Evolutionary conservation across 1,284 basidiomycete genomes (phyloP).

Genomic region (Cryptococcus jaspeensis): DNA sequence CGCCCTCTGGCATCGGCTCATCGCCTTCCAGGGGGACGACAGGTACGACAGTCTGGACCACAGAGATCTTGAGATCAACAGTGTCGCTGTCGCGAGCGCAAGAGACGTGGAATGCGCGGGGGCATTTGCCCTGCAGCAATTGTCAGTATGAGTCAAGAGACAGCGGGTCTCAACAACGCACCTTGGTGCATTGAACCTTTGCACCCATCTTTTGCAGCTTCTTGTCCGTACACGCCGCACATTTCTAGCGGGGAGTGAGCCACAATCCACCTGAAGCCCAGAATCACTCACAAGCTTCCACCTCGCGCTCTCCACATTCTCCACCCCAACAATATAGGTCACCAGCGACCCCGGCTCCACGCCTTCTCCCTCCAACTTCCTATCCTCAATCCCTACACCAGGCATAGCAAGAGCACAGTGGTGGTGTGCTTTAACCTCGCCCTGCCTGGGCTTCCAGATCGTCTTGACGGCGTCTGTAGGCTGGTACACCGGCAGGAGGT

Average conservation of each 20-base stretch:
- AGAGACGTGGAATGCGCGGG: slow-evolving; percentile 88
- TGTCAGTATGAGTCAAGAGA: not conserved
- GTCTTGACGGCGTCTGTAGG: slow-evolving; percentile 24
- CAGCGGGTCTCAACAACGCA: slow-evolving; percentile 12
- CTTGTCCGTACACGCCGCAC: slow-evolving; percentile 71
- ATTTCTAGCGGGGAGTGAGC: slow-evolving; percentile 64
- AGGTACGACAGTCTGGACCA: slow-evolving; percentile 8
- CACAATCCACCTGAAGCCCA: slow-evolving; percentile 3
- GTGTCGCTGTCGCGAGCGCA: slow-evolving; percentile 62
- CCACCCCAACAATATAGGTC: slow-evolving; percentile 67
- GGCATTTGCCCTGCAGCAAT: slow-evolving; percentile 65
- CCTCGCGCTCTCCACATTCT: slow-evolving; percentile 78
- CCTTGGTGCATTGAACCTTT: slow-evolving; percentile 90
- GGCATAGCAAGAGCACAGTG: slow-evolving; percentile 74
- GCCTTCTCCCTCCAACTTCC: slow-evolving; percentile 44
- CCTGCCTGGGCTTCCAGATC: slow-evolving; percentile 20
- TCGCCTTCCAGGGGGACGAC: slow-evolving; percentile 9
- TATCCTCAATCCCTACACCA: slow-evolving; percentile 78
- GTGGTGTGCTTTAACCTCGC: slow-evolving; percentile 59
- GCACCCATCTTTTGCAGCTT: slow-evolving; percentile 73
- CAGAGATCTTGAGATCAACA: slow-evolving; percentile 16
- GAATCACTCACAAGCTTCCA: slow-evolving; percentile 74
- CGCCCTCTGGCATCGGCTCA: slow-evolving; percentile 37
- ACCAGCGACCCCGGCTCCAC: slow-evolving; percentile 44
- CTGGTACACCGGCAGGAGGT: slow-evolving; percentile 61